These are phyloP conservation scores for Apiosordaria backusii DNA, from an alignment of 495 filamentous ascomycete species.

Conservation along the genomic window DNA sequence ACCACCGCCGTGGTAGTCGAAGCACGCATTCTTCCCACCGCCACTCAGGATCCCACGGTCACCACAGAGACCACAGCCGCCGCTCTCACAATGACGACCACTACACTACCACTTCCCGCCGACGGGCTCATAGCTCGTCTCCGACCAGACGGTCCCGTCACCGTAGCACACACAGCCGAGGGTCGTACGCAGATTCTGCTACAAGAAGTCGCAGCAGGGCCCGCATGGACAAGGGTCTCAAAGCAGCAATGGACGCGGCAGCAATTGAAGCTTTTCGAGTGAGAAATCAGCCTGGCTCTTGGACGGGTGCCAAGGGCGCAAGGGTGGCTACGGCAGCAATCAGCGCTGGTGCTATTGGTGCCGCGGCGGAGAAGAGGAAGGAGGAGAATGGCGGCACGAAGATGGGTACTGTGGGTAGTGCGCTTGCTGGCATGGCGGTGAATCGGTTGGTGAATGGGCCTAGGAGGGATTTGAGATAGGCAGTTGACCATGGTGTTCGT, in stretches of 20 bases:
- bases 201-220: conserved; percentile 4
- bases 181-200: neutral
- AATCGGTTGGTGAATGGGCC: conserved; percentile 34
- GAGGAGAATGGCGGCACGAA: conserved; percentile 10
- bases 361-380: conserved; percentile 25
- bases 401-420: conserved; percentile 20
- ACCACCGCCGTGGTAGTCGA: neutral
- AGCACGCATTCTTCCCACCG: neutral
- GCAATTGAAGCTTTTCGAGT: conserved; percentile 42
- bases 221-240: conserved; percentile 14
- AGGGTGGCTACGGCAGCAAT: conserved; percentile 45
- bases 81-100: conserved; percentile 1
- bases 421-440: conserved; percentile 28
- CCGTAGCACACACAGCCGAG: neutral
- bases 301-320: conserved; percentile 38
- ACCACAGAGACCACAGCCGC: conserved; percentile 1
- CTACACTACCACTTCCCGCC: neutral
- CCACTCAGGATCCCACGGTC: conserved; percentile 5
- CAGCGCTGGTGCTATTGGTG: conserved; percentile 40
- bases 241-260: conserved; percentile 39
- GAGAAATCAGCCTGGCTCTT: conserved; percentile 41
- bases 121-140: conserved; percentile 16
- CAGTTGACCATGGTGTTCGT: neutral
- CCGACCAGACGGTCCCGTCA: neutral
- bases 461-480: conserved; percentile 15